Evolutionary conservation across 345 rosid genomes (phyloP), one percentile per base, ranked within the genome.

Genomic region (Excoecaria cochinchinensis): DNA sequence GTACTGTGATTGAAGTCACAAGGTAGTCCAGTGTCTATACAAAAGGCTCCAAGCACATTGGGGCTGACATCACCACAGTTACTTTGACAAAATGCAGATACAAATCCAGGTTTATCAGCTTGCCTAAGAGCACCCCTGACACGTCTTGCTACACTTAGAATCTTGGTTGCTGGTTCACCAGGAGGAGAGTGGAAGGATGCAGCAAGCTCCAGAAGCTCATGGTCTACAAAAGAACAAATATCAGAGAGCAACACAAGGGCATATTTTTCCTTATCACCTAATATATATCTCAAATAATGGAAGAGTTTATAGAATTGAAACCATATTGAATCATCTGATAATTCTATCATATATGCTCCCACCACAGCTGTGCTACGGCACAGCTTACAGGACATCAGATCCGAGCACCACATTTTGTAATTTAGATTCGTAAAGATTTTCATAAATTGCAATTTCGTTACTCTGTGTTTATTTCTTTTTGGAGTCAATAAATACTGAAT

Each of bases 1-100:
- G 99, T 95, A 82, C 99, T 93, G 82, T 93, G 98, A 81, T 95
- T 90, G 86, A 95, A 95, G 71, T 95, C 99, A 93, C 98, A 95
- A 76, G 97, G 92, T 74, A 90, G 88, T 36, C 93, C 99, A 74
- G 92, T 86, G 89, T 95, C 97, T 22, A 60, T 77, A 77, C 99
- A 95, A 84, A 93, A 95, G 74, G 97, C 91, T 80, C 99, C 96
- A 46, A 91, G 99, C 78, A 93, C 92, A 79, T 95, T 95, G 71
- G 99, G 99, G 82, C 96, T 95, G 80, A 95, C 97, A 85, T 95
- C 98, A 64, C 99, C 99, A 82, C 99, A 95, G 83, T 91, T 95
- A 38, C 96, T 77, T 80, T 95, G 99, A 82, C 98, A 95, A 84
- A 95, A 95, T 50, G 99, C 97, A 85, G 99, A 89, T 59, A 95